A percentile compares a stretch with the other conserved stretches of the same genome.
Conservation (phyloP, 768 basidiomycete species). For the Clitopilus hobsonii region DNA sequence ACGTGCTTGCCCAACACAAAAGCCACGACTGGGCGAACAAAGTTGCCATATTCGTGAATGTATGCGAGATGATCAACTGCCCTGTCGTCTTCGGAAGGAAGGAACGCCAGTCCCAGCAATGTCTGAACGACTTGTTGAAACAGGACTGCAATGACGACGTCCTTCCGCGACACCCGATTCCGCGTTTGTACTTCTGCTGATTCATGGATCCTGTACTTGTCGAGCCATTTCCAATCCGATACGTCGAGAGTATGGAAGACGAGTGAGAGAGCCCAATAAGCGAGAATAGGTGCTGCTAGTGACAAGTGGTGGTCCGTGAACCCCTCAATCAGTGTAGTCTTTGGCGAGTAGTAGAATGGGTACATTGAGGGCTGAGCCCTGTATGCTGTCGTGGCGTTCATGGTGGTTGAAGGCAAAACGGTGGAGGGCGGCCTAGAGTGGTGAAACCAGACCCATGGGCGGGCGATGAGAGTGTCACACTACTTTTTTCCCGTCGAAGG, state of each 20-base stretch:
- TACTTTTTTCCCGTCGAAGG: background rate
- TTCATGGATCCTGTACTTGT: slow-evolving; percentile 85
- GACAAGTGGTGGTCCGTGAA: slow-evolving; percentile 71
- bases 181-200: slow-evolving; percentile 69
- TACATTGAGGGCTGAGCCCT: slow-evolving; percentile 15
- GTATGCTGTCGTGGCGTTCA: slow-evolving; percentile 39
- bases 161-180: slow-evolving; percentile 65
- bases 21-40: slow-evolving; percentile 24
- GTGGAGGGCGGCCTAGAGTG: background rate
- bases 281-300: slow-evolving; percentile 68
- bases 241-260: slow-evolving; percentile 81
- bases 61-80: slow-evolving; percentile 36
- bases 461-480: background rate
- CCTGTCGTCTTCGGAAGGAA: slow-evolving; percentile 38
- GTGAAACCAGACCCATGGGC: background rate
- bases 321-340: slow-evolving; percentile 42
- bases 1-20: slow-evolving; percentile 36
- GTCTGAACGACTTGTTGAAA: slow-evolving; percentile 89
- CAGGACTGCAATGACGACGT: slow-evolving; percentile 80
- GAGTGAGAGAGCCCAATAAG: slow-evolving; percentile 81
- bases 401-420: slow-evolving; percentile 12
- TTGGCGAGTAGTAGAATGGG: slow-evolving; percentile 54
- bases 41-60: slow-evolving; percentile 36
- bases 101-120: slow-evolving; percentile 60
- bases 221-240: slow-evolving; percentile 72